These are phyloP conservation scores for Barnettozyma wickerhamii DNA, from an alignment of 805 yeast species.

Conservation along the genomic window DNA sequence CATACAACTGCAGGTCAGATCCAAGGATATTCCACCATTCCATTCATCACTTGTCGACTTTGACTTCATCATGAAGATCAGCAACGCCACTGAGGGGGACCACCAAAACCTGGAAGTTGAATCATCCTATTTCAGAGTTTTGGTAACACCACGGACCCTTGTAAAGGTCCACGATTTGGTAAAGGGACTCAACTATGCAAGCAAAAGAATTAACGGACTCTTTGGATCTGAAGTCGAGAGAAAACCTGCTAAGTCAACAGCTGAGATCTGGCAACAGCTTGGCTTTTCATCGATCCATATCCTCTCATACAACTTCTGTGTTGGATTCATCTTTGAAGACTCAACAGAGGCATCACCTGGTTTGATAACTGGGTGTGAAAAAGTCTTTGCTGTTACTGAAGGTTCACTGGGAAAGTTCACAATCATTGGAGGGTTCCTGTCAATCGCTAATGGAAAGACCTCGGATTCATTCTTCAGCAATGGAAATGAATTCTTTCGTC, in stretches of 20 bases:
- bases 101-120: conserved; percentile 49
- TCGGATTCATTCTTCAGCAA: conserved; percentile 45
- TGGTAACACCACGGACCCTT: conserved; percentile 49
- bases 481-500: conserved; percentile 40
- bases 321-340: conserved; percentile 74
- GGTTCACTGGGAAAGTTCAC: conserved; percentile 62
- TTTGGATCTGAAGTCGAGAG: neutral
- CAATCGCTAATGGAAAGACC: conserved; percentile 62
- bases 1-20: conserved; percentile 27
- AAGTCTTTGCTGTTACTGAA: conserved; percentile 62
- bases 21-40: conserved; percentile 29
- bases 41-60: conserved; percentile 43
- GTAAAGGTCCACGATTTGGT: conserved; percentile 26
- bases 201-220: neutral
- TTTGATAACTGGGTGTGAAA: conserved; percentile 71
- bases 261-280: conserved; percentile 7
- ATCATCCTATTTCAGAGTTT: conserved; percentile 54
- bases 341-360: conserved; percentile 51
- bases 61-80: conserved; percentile 38
- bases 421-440: conserved; percentile 61
- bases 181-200: conserved; percentile 7
- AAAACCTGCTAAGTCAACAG: neutral
- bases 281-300: conserved; percentile 48
- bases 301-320: conserved; percentile 58
- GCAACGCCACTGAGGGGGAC: conserved; percentile 32